These are phyloP conservation scores for Aurantiochytrium sp. DNA, from an alignment of 108 stramenopile genomes.

Conservation along the genomic window DNA sequence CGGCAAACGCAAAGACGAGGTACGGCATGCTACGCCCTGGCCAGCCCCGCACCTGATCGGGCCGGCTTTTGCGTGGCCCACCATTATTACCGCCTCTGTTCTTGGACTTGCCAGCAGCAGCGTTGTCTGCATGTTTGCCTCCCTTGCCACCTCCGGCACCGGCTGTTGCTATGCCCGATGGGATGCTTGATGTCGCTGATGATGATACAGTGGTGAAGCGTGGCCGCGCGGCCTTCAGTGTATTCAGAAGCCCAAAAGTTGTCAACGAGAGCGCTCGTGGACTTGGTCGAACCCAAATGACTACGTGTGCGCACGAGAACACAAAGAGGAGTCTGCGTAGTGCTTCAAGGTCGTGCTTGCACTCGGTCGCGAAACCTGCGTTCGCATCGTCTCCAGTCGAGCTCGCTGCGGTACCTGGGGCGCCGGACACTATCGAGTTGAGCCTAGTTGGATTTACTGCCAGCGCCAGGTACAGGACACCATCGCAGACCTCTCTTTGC, in stretches of 20 bases:
- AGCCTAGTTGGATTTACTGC: background rate
- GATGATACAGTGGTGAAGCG: background rate
- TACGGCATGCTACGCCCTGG: background rate
- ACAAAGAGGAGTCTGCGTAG: background rate
- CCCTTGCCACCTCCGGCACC: background rate
- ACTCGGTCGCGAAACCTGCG: background rate
- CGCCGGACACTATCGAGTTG: background rate
- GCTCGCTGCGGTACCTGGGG: background rate
- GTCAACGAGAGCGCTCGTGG: background rate
- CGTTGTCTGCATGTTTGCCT: no score
- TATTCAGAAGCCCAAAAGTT: background rate
- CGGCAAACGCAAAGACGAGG: background rate
- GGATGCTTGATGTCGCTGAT: background rate
- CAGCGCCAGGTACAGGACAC: background rate
- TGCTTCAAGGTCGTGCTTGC: background rate
- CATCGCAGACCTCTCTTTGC: slow-evolving; percentile 10
- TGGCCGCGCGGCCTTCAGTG: background rate
- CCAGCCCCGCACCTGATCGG: background rate
- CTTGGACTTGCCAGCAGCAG: no score
- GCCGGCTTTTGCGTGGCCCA: background rate
- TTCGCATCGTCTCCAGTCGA: background rate
- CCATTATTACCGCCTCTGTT: background rate
- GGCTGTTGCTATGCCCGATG: background rate
- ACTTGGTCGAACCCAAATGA: background rate
- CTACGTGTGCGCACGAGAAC: background rate